Conservation (phyloP, 148 eudicot genomes). For the Spergularia bocconei region DNA sequence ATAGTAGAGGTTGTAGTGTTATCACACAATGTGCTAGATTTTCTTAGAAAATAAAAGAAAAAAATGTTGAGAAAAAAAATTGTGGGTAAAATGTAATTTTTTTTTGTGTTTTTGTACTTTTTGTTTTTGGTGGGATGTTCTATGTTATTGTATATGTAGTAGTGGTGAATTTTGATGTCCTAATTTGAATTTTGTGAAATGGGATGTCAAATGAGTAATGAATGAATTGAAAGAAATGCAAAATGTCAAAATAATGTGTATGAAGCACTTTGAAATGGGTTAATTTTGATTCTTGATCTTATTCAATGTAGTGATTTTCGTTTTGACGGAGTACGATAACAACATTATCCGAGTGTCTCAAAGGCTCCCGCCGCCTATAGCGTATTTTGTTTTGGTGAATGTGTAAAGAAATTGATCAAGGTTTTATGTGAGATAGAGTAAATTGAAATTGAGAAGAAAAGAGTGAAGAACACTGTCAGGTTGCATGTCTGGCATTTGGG, state of each 20-base stretch:
- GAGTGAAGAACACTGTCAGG: no score
- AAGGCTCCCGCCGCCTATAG: no score
- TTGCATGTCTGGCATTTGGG: no score
- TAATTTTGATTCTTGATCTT: no score
- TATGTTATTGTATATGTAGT: constrained; percentile 15
- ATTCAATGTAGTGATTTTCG: no score
- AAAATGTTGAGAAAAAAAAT: background rate
- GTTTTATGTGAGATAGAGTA: no score
- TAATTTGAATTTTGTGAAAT: constrained; percentile 16
- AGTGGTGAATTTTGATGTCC: background rate
- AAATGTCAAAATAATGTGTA: background rate
- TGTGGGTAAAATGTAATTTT: constrained; percentile 5
- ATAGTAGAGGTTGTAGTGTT: constrained; percentile 76
- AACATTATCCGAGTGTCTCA: no score
- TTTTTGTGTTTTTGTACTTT: background rate
- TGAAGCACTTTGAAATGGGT: no score
- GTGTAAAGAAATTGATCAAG: no score
- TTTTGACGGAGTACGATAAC: no score
- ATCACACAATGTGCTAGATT: constrained; percentile 81
- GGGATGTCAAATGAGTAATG: background rate
- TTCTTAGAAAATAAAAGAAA: constrained; percentile 6
- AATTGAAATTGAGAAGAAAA: no score
- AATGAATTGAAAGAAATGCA: background rate
- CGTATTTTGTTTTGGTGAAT: no score
- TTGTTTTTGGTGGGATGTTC: background rate